Evolutionary conservation across 2,329 filamentous ascomycete genomes (phyloP), one percentile per base, ranked within the genome.

Genomic region (Cryphonectria nitschkei): DNA sequence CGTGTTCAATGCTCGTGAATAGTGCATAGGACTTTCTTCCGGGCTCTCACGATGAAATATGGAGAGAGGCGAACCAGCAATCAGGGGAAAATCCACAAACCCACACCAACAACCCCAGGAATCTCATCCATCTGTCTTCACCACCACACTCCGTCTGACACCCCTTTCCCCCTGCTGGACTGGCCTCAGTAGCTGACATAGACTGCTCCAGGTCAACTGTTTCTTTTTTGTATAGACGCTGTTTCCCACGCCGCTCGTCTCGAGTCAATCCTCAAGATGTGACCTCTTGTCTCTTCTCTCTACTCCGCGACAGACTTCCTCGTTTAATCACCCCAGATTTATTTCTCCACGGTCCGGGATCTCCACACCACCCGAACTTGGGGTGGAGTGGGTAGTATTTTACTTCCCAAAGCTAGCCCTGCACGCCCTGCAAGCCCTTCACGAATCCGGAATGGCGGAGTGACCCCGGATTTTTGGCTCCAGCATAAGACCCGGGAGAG

Each of bases 401-500:
- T 54, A 34, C 43, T 62, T 41, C 70, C 64, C 60, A 61, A 26
- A 16, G 26, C 43, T 43, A 61, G 22, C 54, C 56, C 54, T 72
- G 64, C 39, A 61, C 43, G 43, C 37, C 65, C 56, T 72, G 64
- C 39, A 61, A 52, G 43, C 37, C 65, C 56, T 54, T 68, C 64
- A 65, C 68, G 32, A 62, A 71, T 63, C 43, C 56, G 54, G 71
- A 16, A 54, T 72, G 69, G 63, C 69, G 52, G 43, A 63, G 43
- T 63, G 66, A 70, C 71, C 71, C 68, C 71, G 71, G 71, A 72
- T 68, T 72, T 72, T 71, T 64, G 63, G 46, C 67, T 71, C 67
- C 67, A 67, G 64, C 65, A 70, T 72, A 72, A 72, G 71, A 72
- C 66, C 26, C 32, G 63, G 66, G 66, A 64, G 43, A 41, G 71